Percentiles rank a stretch among this genome's conserved stretches.
phyloP scores from a whole-genome alignment of 2,329 filamentous ascomycete genomes.

The Endothia cerciana region DNA sequence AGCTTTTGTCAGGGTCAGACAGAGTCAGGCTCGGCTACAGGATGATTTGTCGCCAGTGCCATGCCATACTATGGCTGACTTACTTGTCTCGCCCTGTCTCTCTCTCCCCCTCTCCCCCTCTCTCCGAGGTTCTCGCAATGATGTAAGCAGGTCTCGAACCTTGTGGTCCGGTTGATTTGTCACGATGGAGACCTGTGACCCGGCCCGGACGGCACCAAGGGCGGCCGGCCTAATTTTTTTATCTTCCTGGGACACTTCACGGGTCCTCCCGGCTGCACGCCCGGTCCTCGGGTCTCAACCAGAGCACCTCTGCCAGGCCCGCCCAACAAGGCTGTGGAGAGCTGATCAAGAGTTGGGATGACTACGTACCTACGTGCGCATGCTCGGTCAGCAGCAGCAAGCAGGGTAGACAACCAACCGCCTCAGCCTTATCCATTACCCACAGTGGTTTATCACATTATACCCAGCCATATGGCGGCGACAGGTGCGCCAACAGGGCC shows the following conservation, averaged over 20 bases:
- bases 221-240: neutral
- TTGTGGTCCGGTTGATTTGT: conserved; percentile 20
- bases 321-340: neutral
- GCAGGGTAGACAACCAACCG: neutral
- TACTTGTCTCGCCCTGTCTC: neutral
- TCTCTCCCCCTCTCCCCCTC: neutral
- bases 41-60: neutral
- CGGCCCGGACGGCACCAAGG: too few species aligned
- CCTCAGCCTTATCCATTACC: neutral
- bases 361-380: neutral
- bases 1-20: too few species aligned
- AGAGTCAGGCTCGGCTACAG: neutral
- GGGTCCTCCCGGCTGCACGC: neutral
- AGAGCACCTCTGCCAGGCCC: neutral
- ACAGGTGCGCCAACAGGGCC: neutral
- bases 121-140: conserved; percentile 5
- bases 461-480: neutral
- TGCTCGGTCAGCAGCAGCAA: neutral
- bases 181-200: neutral
- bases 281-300: neutral
- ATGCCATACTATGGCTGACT: neutral
- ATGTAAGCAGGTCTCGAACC: conserved; percentile 21
- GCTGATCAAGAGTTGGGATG: too few species aligned
- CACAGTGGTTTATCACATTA: neutral
- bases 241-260: neutral